Evolutionary conservation across 306 rosid species (phyloP).

Genomic region (Trifolium dubium): DNA sequence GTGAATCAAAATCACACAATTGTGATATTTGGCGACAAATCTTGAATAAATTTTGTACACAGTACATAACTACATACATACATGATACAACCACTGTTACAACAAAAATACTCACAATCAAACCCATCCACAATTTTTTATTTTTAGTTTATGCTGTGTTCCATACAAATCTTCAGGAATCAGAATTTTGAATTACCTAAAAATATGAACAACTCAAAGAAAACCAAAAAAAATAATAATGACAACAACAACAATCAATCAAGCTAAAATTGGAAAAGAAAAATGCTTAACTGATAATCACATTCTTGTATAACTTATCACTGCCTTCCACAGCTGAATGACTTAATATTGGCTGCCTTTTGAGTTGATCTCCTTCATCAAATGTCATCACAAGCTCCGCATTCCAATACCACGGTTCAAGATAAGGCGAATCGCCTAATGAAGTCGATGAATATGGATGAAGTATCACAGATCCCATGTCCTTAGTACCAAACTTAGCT

Average conservation of each 20-base stretch:
- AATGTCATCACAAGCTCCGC: slow-evolving; percentile 54
- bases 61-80: neutral
- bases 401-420: slow-evolving; percentile 87
- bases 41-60: slow-evolving; percentile 10
- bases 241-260: neutral
- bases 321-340: slow-evolving; percentile 78
- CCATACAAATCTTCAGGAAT: slow-evolving; percentile 23
- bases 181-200: slow-evolving; percentile 25
- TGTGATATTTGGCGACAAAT: no score
- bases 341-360: slow-evolving; percentile 54
- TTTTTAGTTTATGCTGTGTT: slow-evolving; percentile 11
- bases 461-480: slow-evolving; percentile 83
- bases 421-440: slow-evolving; percentile 56
- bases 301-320: slow-evolving; percentile 72
- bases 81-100: neutral
- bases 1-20: no score
- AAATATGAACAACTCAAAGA: slow-evolving; percentile 32
- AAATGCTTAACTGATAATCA: slow-evolving; percentile 55
- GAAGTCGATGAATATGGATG: slow-evolving; percentile 73
- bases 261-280: neutral
- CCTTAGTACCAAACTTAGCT: slow-evolving; percentile 63
- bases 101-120: slow-evolving; percentile 12
- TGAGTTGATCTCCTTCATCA: slow-evolving; percentile 48
- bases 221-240: neutral
- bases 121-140: neutral